Base-by-base conservation (phyloP, 768 basidiomycete genomes). In the Trametes elegans region DNA sequence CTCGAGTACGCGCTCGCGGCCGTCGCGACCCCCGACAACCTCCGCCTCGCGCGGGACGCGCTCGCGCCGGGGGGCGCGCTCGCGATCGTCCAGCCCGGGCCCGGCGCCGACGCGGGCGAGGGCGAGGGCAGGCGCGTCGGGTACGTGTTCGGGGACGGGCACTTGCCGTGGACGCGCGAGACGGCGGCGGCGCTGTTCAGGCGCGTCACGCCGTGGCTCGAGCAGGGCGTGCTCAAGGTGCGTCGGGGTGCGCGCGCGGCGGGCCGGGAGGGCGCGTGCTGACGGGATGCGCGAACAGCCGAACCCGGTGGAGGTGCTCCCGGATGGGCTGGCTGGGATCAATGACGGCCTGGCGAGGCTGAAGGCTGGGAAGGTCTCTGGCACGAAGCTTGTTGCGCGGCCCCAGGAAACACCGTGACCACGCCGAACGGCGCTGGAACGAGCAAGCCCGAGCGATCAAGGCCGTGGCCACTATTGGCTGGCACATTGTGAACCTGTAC, bases 311-410 rank as follows among this genome's bases (percentile, higher is more conserved):
- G 73, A 80, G 58, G 63, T 78, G 16, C 60, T 80, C 10, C 68
- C 72, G 0, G 62, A 64, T 21, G 79, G 79, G 2, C 66, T 80
- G 6, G 48, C 58, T 10, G 78, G 71, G 7, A 68, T 81, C 7
- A 39, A 51, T 0, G 67, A 47, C 6, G 77, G 74, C 1, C 56
- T 81, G 29, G 65, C 71, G 35, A 62, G 64, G 57, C 38, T 80
- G 63, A 63, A 63, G 60, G 55, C 60, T 3, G 68, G 71, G 5
- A 51, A 73, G 52, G 67, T 79, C 23, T 76, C 74, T 14, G 79
- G 74, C 2, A 62, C 56, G n/a, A 81, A 81, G 60, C 58, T 80
- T 29, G 68, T 80, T 7, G 73, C 55, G 1, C 73, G 66, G 48
- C 78, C 76, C n/a, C 71, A 72, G 53, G 73, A 76, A 34, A 73